Base-by-base conservation (phyloP, 2,329 filamentous ascomycete species). In the Ilyonectria sp. region DNA sequence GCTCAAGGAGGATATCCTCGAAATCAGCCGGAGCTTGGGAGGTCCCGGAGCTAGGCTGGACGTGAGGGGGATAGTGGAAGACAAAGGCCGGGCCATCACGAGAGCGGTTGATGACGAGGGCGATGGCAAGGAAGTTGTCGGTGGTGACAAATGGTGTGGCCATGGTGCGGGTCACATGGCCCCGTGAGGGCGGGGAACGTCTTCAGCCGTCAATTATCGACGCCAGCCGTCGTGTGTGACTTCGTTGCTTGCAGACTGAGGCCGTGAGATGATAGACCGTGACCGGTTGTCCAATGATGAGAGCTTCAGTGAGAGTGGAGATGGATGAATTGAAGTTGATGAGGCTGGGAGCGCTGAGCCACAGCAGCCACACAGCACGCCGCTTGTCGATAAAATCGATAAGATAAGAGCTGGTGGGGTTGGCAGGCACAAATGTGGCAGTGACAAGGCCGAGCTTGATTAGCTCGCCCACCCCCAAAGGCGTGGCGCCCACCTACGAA, bases 21-120 rank as follows among this genome's bases (percentile, higher is more conserved):
- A 87, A 82, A 55, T 88, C 85, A 23, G 49, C 67, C 44, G 66
- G 66, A 40, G 78, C 81, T 13, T 79, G 77, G 69, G 78, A 72
- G n/a, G 79, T 78, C 31, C 80, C 79, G 17, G 79, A 71, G 75
- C 69, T 78, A 55, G 76, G 80, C 68, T 79, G 77, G 49, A 89
- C 84, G 53, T 83, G 79, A n/a, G 91, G 87, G n/a, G 94, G 94
- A 76, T 96, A 96, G 80, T 97, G 93, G 80, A 95, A 97, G 75
- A 96, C 92, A 75, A 96, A 92, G 70, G 91, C 90, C 31, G 94
- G 93, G 17, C 94, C 94, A 74, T 93, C 92, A 71, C 92, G 90
- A 37, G 92, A 93, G 71, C 92, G 89, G 75, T 90, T 90, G 75
- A 93, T 90, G 71, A 94, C 89, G 44, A 95, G 87, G 58, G 93